A percentile compares a stretch with the other conserved stretches of the same genome.
phyloP scores from a whole-genome alignment of 2,329 filamentous ascomycete species.

The Cladosporium cucumerinum region DNA sequence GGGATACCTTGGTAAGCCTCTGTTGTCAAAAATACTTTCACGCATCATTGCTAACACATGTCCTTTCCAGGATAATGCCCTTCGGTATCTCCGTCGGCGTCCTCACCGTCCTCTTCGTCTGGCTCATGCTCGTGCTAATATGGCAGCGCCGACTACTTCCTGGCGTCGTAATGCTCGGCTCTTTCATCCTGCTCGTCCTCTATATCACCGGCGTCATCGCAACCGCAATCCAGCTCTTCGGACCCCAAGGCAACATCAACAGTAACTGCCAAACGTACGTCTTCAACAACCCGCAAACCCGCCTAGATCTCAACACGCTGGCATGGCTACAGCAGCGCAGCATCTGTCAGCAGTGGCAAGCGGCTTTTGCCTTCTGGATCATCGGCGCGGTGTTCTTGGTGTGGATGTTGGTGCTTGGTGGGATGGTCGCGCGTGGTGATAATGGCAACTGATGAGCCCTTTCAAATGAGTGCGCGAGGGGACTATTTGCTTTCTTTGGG shows the following conservation, averaged over 20 bases:
- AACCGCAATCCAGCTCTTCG: conserved; percentile 61
- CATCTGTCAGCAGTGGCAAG: conserved; percentile 63
- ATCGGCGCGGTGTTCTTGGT: conserved; percentile 61
- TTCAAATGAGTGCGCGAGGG: not conserved
- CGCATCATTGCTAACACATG: not conserved
- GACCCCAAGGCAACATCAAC: conserved; percentile 54
- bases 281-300: conserved; percentile 45
- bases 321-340: conserved; percentile 61
- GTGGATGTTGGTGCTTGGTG: conserved; percentile 62
- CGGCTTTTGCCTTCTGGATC: conserved; percentile 62
- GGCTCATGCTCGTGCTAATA: conserved; percentile 56
- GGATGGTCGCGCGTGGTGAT: conserved; percentile 32
- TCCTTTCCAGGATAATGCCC: conserved; percentile 56
- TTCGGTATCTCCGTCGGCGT: conserved; percentile 59
- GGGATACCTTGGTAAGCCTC: conserved; percentile 58
- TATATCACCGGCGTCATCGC: conserved; percentile 62
- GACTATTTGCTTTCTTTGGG: not conserved
- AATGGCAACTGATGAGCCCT: conserved; percentile 19
- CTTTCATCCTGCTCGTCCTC: conserved; percentile 60
- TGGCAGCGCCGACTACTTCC: conserved; percentile 56
- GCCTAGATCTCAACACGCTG: conserved; percentile 53
- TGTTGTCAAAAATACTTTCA: not conserved
- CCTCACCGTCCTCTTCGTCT: conserved; percentile 57
- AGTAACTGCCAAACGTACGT: conserved; percentile 59
- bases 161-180: conserved; percentile 56